These are phyloP conservation scores for Alliaria petiolata DNA, from an alignment of 345 rosid genomes.

Conservation along the genomic window DNA sequence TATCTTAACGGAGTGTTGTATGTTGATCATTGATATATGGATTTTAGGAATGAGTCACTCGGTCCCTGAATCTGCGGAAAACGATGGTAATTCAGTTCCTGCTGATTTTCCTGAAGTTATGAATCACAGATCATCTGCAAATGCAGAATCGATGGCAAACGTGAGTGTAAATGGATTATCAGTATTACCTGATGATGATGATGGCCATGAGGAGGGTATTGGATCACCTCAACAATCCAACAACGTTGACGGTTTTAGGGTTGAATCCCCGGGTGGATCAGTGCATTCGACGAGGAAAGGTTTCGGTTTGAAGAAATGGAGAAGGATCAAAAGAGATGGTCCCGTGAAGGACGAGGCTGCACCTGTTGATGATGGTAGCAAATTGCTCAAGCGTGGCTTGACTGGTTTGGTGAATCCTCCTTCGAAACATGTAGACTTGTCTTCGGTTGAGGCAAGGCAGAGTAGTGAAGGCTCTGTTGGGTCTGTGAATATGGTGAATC, in stretches of 20 bases:
- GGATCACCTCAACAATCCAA: conserved; percentile 26
- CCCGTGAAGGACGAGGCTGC: conserved; percentile 44
- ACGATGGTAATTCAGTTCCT: conserved; percentile 19
- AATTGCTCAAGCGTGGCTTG: conserved; percentile 64
- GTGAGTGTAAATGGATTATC: conserved; percentile 11
- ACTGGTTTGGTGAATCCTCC: conserved; percentile 45
- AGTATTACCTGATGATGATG: conserved; percentile 18
- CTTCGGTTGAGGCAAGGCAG: conserved; percentile 38
- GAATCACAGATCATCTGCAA: background rate
- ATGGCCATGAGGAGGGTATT: background rate
- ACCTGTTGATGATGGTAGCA: conserved; percentile 40
- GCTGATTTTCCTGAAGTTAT: conserved; percentile 15
- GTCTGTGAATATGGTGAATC: conserved; percentile 37
- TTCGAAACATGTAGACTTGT: conserved; percentile 34
- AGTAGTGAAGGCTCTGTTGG: conserved; percentile 51
- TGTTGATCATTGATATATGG: conserved; percentile 39
- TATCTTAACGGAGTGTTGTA: background rate
- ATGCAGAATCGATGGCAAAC: conserved; percentile 3
- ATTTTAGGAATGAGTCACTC: conserved; percentile 39
- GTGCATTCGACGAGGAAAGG: conserved; percentile 51
- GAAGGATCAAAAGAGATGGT: conserved; percentile 70
- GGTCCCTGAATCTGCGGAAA: conserved; percentile 48
- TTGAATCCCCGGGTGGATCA: conserved; percentile 34
- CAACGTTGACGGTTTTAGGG: background rate
- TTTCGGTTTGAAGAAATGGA: conserved; percentile 89